Conservation (phyloP, 192 early-diverging fungal genomes). For the Allomyces javanicus region DNA sequence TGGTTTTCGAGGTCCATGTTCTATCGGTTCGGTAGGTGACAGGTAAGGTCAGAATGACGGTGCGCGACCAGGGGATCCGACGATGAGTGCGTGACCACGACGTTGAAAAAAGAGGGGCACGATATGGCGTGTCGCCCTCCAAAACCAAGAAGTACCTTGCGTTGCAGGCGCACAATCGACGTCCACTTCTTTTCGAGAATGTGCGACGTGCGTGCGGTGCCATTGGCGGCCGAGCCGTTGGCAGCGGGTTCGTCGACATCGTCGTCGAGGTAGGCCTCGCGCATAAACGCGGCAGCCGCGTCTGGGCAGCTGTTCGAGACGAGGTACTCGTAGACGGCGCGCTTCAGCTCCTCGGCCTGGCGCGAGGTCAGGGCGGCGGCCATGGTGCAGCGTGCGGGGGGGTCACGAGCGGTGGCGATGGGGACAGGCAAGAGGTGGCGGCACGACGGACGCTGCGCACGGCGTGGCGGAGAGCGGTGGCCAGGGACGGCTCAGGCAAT, state of each 20-base stretch:
- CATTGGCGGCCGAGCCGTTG: neutral
- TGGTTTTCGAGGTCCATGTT: slow-evolving; percentile 85
- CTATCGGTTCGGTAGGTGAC: slow-evolving; percentile 12
- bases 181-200: slow-evolving; percentile 87
- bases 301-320: neutral
- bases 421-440: too few species aligned
- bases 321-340: neutral
- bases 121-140: slow-evolving; percentile 3
- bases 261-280: neutral
- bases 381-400: too few species aligned
- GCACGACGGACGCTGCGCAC: too few species aligned
- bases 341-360: neutral
- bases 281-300: neutral
- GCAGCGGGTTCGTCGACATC: neutral
- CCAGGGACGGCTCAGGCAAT: too few species aligned
- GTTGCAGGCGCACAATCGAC: slow-evolving; percentile 78
- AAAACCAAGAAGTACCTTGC: slow-evolving; percentile 25
- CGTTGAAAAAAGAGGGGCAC: slow-evolving; percentile 5
- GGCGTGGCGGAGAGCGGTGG: too few species aligned
- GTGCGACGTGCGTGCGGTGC: neutral
- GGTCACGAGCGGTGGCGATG: too few species aligned
- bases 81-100: neutral
- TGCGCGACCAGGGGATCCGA: neutral
- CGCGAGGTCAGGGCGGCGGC: neutral
- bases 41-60: neutral